These are phyloP conservation scores for Sphaerobolus stellatus DNA, from an alignment of 1,284 basidiomycete genomes.

Conservation along the genomic window DNA sequence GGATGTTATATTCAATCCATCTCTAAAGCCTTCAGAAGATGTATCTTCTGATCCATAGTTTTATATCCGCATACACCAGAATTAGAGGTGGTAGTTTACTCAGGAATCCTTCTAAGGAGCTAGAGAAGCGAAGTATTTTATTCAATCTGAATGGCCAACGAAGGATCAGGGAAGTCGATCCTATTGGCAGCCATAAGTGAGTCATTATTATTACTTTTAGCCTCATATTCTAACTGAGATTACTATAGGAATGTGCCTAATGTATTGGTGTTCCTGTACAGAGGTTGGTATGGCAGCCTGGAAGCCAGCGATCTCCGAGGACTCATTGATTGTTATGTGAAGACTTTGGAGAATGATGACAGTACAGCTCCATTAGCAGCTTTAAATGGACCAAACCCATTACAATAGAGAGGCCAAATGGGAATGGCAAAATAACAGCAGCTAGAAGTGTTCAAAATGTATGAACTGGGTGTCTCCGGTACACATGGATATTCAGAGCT, in stretches of 20 bases:
- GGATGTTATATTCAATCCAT: slow-evolving; percentile 36
- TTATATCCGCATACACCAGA: slow-evolving; percentile 72
- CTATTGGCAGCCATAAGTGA: slow-evolving; percentile 85
- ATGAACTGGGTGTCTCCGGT: slow-evolving; percentile 1
- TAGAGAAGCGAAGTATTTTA: slow-evolving; percentile 27
- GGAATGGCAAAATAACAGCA: slow-evolving; percentile 67
- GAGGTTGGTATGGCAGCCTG: slow-evolving; percentile 75
- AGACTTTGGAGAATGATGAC: slow-evolving; percentile 24
- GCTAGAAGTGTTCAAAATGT: slow-evolving; percentile 21
- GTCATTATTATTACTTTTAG: slow-evolving; percentile 28
- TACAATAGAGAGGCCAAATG: slow-evolving; percentile 72
- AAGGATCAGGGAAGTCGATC: slow-evolving; percentile 65
- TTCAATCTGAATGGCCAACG: slow-evolving; percentile 37
- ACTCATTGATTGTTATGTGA: slow-evolving; percentile 51
- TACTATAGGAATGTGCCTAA: slow-evolving; percentile 72
- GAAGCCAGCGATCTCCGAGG: slow-evolving; percentile 52
- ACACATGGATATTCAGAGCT: slow-evolving; percentile 2
- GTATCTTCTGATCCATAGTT: slow-evolving; percentile 34
- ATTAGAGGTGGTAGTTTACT: slow-evolving; percentile 48
- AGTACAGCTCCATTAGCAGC: slow-evolving; percentile 30
- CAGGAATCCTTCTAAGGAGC: neutral
- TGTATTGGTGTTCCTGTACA: slow-evolving; percentile 68
- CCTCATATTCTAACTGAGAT: slow-evolving; percentile 8
- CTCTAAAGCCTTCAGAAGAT: slow-evolving; percentile 14
- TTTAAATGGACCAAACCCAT: slow-evolving; percentile 6